Percentiles rank a stretch among this genome's conserved stretches.
Conservation (phyloP, 1,284 basidiomycete species). For the Ceratobasidium sp. region DNA sequence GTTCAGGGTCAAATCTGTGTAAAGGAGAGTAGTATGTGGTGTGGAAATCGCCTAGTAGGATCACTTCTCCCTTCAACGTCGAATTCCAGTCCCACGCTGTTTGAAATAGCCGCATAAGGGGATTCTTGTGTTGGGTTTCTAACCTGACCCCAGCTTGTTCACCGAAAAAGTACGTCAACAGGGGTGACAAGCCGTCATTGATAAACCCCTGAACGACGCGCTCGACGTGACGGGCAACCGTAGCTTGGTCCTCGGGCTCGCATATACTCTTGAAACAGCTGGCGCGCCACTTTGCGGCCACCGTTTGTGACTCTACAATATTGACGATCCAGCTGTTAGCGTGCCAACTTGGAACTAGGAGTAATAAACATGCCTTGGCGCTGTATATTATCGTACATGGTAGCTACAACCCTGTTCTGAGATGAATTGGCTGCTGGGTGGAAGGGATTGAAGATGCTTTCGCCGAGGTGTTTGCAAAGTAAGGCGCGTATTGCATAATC, state of each 20-base stretch:
- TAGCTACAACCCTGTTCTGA: background rate
- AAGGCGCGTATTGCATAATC: conserved; percentile 32
- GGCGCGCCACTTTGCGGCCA: conserved; percentile 26
- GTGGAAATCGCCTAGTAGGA: conserved; percentile 17
- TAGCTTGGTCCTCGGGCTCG: background rate
- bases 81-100: conserved; percentile 37
- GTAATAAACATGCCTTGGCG: conserved; percentile 1
- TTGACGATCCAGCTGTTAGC: background rate
- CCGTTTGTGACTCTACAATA: conserved; percentile 18
- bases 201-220: background rate
- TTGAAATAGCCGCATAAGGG: background rate
- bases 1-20: background rate
- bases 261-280: conserved; percentile 32
- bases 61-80: conserved; percentile 25
- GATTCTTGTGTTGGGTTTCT: background rate
- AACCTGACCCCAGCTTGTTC: background rate
- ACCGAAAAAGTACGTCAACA: conserved; percentile 13
- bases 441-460: conserved; percentile 31
- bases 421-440: conserved; percentile 24
- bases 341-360: background rate
- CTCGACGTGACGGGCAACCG: background rate
- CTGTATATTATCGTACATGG: conserved; percentile 19
- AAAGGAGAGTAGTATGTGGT: background rate
- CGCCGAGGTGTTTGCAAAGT: conserved; percentile 10
- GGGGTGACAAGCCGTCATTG: background rate